Evolutionary conservation across 352 stramenopile genomes (phyloP), one percentile per base, ranked within the genome.

Genomic region (Phytophthora parvispora): DNA sequence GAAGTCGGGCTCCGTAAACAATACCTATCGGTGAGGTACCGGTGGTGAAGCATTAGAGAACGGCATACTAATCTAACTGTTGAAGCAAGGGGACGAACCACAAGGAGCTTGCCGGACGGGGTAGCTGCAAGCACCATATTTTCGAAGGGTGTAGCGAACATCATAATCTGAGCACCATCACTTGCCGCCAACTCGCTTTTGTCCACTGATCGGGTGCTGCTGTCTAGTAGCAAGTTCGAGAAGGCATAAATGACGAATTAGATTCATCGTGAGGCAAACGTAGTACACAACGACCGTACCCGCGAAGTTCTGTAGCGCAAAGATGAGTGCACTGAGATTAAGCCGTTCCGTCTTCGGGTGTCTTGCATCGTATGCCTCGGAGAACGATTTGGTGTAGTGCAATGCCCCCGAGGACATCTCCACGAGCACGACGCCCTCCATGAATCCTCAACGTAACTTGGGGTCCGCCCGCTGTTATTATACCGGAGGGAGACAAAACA

Each of bases 291-390:
- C 4, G 24, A 25, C 9, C 61, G 15, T 25, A 84, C 74, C 72
- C 40, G 84, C 79, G 50, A 93, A 90, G 53, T 77, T 83, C 62
- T 89, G 79, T 18, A 93, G 65, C 48, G 84, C 84, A 54, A 92
- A 92, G 48, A 92, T 72, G 32, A 91, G 70, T 20, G 78, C 80
- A 13, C 65, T 73, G 38, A 93, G 75, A 49, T 93, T 93, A 49
- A 93, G 74, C 34, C 84, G 83, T 38, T 93, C 84, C 4, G 58
- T 71, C 40, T 78, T 78, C 29, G 79, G 79, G 53, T 93, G 69
- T 9, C 71, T 75, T 36, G 48, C 34, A 31, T 91, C 81, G 43
- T 91, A 93, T 9, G 59, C 29, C 25, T 72, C 50, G 1, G 76
- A 77, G 67, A 91, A 86, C 28, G 82, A 82, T n/a, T 71, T 77